Evolutionary conservation across 768 basidiomycete species (phyloP), one percentile per base, ranked within the genome.

Genomic region (Boletus sp.): DNA sequence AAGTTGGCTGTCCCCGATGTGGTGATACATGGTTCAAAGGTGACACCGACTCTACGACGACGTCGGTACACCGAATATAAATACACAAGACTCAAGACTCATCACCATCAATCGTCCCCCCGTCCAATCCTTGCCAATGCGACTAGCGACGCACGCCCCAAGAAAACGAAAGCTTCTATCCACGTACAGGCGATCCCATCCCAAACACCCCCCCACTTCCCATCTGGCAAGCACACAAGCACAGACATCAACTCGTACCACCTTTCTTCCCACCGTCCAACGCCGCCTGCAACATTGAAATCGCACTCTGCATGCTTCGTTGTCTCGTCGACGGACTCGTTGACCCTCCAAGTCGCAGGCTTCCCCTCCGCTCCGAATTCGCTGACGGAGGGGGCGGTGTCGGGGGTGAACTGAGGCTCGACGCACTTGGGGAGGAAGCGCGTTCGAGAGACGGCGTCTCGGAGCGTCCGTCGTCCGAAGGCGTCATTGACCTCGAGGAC

Each of bases 391-490:
- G 72, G 2, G 51, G 71, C 23, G 50, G 70, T 30, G 60, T 62
- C 5, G 59, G 64, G 1, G 66, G 61, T 11, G 63, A 65, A 45
- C 60, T 68, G 3, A 51, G 30, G 44, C 66, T 68, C 35, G 66
- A 64, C 0, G 32, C 48, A 37, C 66, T 68, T 1, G 66, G 64
- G 0, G 66, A 68, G 4, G 66, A 68, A 0, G 58, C 57, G 0
- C 60, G 64, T 27, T 68, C 66, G n/a, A 68, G 57, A 4, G 62
- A 47, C 0, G 66, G 66, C 1, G 66, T 66, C 23, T 65, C 66
- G 9, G 50, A 32, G 9, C 65, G 61, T 19, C 65, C 59, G 14
- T 65, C 69, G 42, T 85, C 87, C 3, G 62, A 65, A 1, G 66
- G 64, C 0, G 60, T 58, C 43, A 60, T 56, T 0, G 66, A 27